Evolutionary conservation across 257 asterid genomes (phyloP), one percentile per base, ranked within the genome.

Genomic region (Misopates orontium): DNA sequence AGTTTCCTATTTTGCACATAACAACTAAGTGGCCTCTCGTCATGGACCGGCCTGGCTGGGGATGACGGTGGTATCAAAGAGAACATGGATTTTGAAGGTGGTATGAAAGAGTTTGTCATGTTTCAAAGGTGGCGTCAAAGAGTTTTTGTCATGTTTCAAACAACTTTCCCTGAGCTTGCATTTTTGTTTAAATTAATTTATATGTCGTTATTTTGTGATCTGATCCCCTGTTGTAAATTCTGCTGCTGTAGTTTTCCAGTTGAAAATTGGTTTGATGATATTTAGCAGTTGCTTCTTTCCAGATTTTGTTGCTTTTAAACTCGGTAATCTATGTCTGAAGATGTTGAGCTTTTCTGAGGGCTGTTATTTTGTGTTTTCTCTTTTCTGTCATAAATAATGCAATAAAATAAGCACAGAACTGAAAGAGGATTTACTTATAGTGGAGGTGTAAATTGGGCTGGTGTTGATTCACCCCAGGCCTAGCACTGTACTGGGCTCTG

Each of bases 61-160:
- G 10, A 18, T 8, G 7, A 47, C 44, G 44, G 64, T 32, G n/a
- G n/a, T n/a, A n/a, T 48, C 28, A 23, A 23, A 66, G 64, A 31
- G 64, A 19, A 28, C 41, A 57, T 52, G 17, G 62, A 20, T 39
- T 48, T 18, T 44, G 62, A 65, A 61, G 44, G 77, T 59, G 75
- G 75, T 60, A 53, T 66, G 28, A 41, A 40, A 60, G n/a, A n/a
- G n/a, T 82, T 78, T 80, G 89, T 63, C 61, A 62, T 75, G 61
- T 73, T 58, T 60, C 15, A 17, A 61, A 68, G n/a, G 44, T 31
- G 48, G 64, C 31, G 48, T 58, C 23, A 5, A 28, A 28, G 22
- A 69, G 71, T 32, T 82, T 82, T 78, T 80, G 89, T 63, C 61
- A 62, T 75, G 61, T 73, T 58, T 60, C 15, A 17, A 61, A 68